phyloP scores from a whole-genome alignment of 129 eudicot genomes.

The Tagetes erecta region DNA sequence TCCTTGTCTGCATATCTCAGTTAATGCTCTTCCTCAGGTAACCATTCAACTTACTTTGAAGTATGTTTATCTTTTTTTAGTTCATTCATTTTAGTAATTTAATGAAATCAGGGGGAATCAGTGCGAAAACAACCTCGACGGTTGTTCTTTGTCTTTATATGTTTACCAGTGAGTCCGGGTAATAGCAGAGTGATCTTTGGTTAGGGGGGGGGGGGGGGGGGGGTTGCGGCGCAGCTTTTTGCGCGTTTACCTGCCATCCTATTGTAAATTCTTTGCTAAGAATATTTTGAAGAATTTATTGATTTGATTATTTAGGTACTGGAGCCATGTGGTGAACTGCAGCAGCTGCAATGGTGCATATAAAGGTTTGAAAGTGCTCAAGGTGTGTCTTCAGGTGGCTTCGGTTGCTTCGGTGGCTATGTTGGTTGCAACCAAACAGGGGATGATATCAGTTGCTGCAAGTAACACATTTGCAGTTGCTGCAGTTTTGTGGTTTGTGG shows the following conservation, averaged over 20 bases:
- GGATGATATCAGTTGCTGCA: slow-evolving; percentile 27
- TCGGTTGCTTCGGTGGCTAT: slow-evolving; percentile 43
- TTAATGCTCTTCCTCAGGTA: slow-evolving; percentile 40
- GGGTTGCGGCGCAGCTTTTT: no score
- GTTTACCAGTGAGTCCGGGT: slow-evolving; percentile 90
- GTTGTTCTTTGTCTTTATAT: slow-evolving; percentile 48
- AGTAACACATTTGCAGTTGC: slow-evolving; percentile 31
- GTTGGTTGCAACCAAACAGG: slow-evolving; percentile 48
- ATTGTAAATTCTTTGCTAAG: slow-evolving; percentile 56
- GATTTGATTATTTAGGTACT: slow-evolving; percentile 37
- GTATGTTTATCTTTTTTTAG: not conserved
- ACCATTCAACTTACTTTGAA: not conserved
- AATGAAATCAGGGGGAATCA: slow-evolving; percentile 32
- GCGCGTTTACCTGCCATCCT: no score
- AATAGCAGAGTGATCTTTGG: slow-evolving; percentile 72
- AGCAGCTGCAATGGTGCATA: slow-evolving; percentile 53
- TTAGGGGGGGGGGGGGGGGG: slow-evolving; percentile 53
- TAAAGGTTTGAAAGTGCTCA: slow-evolving; percentile 35
- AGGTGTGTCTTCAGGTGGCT: slow-evolving; percentile 39
- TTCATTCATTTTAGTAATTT: not conserved
- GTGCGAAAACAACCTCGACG: slow-evolving; percentile 24
- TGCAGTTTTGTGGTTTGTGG: slow-evolving; percentile 47
- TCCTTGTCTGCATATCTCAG: slow-evolving; percentile 55
- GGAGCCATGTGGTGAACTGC: slow-evolving; percentile 55
- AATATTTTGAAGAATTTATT: slow-evolving; percentile 60